Evolutionary conservation across 192 early-diverging fungal genomes (phyloP).

Genomic region (Coemansia sp.): DNA sequence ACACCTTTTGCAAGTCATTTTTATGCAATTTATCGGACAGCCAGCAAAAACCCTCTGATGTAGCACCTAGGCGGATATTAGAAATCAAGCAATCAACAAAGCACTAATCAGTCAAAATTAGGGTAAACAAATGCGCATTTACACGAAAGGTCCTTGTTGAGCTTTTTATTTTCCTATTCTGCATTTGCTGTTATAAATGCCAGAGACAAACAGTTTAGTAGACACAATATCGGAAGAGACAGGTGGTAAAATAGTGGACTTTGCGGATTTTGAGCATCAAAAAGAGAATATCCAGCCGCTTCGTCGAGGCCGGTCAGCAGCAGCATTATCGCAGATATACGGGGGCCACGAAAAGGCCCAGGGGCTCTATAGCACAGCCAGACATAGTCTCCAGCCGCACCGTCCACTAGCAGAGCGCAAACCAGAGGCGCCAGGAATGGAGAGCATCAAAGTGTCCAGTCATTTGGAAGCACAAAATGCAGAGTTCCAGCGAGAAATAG

Average conservation of each 20-base stretch:
- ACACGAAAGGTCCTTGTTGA: no score
- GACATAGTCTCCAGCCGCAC: conserved; percentile 26
- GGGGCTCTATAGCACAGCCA: conserved; percentile 1
- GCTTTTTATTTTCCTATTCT: no score
- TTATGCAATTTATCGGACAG: no score
- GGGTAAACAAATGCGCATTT: no score
- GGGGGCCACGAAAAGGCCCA: conserved; percentile 9
- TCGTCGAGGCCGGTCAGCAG: conserved; percentile 64
- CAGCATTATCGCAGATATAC: conserved; percentile 41
- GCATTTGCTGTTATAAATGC: not conserved
- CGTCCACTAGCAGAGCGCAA: not conserved
- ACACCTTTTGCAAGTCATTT: no score
- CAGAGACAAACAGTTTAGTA: not conserved
- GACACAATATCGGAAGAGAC: conserved; percentile 1
- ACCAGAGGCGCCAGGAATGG: not conserved
- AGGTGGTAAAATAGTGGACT: conserved; percentile 26
- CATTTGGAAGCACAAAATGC: conserved; percentile 38
- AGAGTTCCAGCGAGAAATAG: conserved; percentile 40
- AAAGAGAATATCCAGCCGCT: conserved; percentile 78
- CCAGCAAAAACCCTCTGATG: no score
- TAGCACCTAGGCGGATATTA: no score
- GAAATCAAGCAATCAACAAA: no score
- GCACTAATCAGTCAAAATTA: no score
- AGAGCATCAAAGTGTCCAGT: conserved; percentile 7
- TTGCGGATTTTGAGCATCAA: conserved; percentile 62